Conservation (phyloP, 371 early-diverging fungal genomes). For the Nematocida sp. region DNA sequence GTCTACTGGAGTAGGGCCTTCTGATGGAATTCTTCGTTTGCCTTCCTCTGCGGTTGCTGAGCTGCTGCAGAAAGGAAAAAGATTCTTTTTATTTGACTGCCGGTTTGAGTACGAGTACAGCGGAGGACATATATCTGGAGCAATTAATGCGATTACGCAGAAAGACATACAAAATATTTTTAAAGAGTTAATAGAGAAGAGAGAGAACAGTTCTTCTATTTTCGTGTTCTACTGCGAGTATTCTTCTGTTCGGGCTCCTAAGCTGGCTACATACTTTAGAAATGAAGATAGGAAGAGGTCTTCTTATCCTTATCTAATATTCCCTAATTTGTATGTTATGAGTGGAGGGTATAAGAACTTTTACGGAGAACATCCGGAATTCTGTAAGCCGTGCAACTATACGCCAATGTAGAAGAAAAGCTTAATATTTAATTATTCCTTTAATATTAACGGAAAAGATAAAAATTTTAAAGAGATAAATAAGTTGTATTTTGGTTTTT, state of each 20-base stretch:
- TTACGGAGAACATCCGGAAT: slow-evolving; percentile 66
- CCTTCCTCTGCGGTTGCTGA: slow-evolving; percentile 39
- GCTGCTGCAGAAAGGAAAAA: slow-evolving; percentile 32
- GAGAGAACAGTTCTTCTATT: slow-evolving; percentile 59
- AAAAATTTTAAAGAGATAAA: too few species aligned
- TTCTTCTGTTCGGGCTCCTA: slow-evolving; percentile 75
- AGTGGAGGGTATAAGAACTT: slow-evolving; percentile 78
- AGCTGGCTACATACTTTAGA: slow-evolving; percentile 74
- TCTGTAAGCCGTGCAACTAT: slow-evolving; percentile 62
- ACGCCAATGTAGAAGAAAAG: slow-evolving; percentile 60
- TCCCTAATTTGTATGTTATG: slow-evolving; percentile 81
- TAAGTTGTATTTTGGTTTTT: background rate
- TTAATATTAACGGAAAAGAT: too few species aligned
- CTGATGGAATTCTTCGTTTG: slow-evolving; percentile 61
- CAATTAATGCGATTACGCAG: slow-evolving; percentile 70
- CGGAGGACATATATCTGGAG: slow-evolving; percentile 76
- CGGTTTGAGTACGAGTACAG: slow-evolving; percentile 78
- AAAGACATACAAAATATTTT: slow-evolving; percentile 64
- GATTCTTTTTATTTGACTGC: slow-evolving; percentile 73
- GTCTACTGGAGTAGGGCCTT: slow-evolving; percentile 60
- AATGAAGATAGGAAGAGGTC: slow-evolving; percentile 73
- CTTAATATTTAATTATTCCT: too few species aligned
- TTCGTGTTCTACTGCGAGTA: slow-evolving; percentile 85
- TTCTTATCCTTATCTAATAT: slow-evolving; percentile 73
- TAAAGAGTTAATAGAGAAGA: slow-evolving; percentile 45